Evolutionary conservation across 2,329 filamentous ascomycete species (phyloP).

Genomic region (Teratosphaeria destructans): DNA sequence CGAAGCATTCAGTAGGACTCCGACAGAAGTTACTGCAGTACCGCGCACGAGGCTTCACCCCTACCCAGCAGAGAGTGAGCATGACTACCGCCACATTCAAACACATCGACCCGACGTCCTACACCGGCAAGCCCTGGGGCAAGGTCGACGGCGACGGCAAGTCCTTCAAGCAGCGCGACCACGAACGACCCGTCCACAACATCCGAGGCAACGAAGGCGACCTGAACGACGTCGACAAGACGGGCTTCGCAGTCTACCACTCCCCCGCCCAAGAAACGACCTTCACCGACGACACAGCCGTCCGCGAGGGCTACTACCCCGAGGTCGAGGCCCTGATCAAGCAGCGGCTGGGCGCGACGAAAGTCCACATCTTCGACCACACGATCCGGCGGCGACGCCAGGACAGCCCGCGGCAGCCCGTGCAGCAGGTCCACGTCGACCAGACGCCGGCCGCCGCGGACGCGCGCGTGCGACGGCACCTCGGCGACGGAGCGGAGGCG

Average conservation of each 20-base stretch:
- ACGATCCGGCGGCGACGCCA: conserved; percentile 51
- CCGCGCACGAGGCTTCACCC: background rate
- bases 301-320: conserved; percentile 49
- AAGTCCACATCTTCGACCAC: conserved; percentile 62
- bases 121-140: conserved; percentile 45
- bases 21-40: background rate
- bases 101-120: conserved; percentile 48
- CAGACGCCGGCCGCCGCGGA: conserved; percentile 56
- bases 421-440: conserved; percentile 62
- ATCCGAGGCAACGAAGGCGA: conserved; percentile 41
- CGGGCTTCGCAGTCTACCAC: conserved; percentile 48
- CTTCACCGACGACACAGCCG: conserved; percentile 46
- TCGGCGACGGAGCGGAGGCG: conserved; percentile 47
- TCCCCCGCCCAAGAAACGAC: conserved; percentile 43
- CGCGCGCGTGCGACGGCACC: conserved; percentile 50
- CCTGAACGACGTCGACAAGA: conserved; percentile 46
- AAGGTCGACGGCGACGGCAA: conserved; percentile 53
- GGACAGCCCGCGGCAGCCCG: conserved; percentile 50
- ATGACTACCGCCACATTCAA: conserved; percentile 52
- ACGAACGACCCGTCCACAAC: conserved; percentile 42
- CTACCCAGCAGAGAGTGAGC: conserved; percentile 16
- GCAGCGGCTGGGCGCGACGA: conserved; percentile 46
- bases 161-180: conserved; percentile 42
- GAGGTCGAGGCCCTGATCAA: conserved; percentile 51
- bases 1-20: background rate